A percentile compares a stretch with the other conserved stretches of the same genome.
phyloP scores from a whole-genome alignment of 768 basidiomycete genomes.

The Heimioporus sp. region DNA sequence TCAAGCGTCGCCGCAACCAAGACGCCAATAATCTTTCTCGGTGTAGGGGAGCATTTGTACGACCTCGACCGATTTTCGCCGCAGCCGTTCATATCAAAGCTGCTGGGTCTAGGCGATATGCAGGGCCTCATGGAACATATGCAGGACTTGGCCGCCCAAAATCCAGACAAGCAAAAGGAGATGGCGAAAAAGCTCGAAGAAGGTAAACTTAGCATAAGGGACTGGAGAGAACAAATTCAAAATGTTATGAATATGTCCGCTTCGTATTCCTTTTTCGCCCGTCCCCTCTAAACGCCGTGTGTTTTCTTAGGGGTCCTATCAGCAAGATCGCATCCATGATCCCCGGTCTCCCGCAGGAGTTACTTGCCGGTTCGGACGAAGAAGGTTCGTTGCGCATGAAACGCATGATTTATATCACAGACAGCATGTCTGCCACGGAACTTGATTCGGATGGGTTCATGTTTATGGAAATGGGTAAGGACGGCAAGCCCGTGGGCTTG shows the following conservation, averaged over 20 bases:
- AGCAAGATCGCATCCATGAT: conserved; percentile 99
- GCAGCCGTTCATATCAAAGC: conserved; percentile 95
- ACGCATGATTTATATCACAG: conserved; percentile 97
- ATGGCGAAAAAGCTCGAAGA: conserved; percentile 98
- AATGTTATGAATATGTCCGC: conserved; percentile 97
- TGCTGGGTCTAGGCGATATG: conserved; percentile 94
- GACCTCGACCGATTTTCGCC: conserved; percentile 96
- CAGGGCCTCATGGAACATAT: conserved; percentile 98
- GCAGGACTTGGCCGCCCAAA: conserved; percentile 91
- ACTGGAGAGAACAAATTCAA: conserved; percentile 96
- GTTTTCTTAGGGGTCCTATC: conserved; percentile 81
- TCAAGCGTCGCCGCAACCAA: conserved; percentile 94
- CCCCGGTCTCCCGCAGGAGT: conserved; percentile 89
- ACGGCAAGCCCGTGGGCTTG: conserved; percentile 80
- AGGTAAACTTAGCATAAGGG: conserved; percentile 93
- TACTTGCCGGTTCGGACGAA: conserved; percentile 91
- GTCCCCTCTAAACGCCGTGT: conserved; percentile 3
- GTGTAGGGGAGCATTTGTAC: conserved; percentile 96
- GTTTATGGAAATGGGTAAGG: conserved; percentile 84
- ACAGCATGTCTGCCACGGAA: conserved; percentile 93
- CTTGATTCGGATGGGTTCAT: conserved; percentile 92
- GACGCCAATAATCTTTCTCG: conserved; percentile 98
- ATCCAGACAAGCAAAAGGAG: conserved; percentile 96
- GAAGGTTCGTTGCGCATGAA: conserved; percentile 90
- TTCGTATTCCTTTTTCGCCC: conserved; percentile 1